Percentiles rank a stretch among this genome's conserved stretches.
Evolutionary conservation across 164 flowering plant species (phyloP).

Genomic region (Vitis labrusca): DNA sequence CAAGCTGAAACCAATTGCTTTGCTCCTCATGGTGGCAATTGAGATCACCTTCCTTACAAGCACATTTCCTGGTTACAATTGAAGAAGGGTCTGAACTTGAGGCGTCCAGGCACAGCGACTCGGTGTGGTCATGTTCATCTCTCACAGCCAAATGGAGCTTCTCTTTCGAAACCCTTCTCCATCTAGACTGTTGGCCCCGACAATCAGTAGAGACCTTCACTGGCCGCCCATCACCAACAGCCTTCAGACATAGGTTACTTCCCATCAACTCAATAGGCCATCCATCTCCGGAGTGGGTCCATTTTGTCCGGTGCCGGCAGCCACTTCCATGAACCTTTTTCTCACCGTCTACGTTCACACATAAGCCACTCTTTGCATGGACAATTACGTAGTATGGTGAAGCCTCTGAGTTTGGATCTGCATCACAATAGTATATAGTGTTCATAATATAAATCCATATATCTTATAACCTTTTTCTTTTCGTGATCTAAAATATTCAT

Average conservation of each 20-base stretch:
- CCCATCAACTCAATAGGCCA: conserved; percentile 29
- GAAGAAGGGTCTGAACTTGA: conserved; percentile 15
- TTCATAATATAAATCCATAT: too few species aligned
- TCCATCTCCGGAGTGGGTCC: conserved; percentile 25
- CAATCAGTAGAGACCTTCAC: conserved; percentile 32
- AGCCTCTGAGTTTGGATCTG: conserved; percentile 25
- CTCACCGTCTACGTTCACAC: conserved; percentile 14
- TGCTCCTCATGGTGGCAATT: conserved; percentile 33
- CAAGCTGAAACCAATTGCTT: conserved; percentile 51
- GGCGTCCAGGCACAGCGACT: conserved; percentile 33
- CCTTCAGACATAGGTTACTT: conserved; percentile 30
- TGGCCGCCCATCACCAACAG: conserved; percentile 26
- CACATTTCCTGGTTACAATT: conserved; percentile 35
- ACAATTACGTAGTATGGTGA: conserved; percentile 23
- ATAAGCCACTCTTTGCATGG: conserved; percentile 51
- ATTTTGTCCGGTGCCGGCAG: conserved; percentile 25
- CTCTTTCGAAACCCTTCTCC: conserved; percentile 33
- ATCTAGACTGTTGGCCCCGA: conserved; percentile 22
- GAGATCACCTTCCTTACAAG: conserved; percentile 25
- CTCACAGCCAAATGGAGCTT: conserved; percentile 36
- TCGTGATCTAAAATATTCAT: too few species aligned
- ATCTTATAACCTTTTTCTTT: too few species aligned
- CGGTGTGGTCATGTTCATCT: conserved; percentile 22
- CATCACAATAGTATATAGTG: not conserved
- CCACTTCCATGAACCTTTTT: conserved; percentile 6